Evolutionary conservation across 192 early-diverging fungal genomes (phyloP).

Genomic region (Backusella morwellensis): DNA sequence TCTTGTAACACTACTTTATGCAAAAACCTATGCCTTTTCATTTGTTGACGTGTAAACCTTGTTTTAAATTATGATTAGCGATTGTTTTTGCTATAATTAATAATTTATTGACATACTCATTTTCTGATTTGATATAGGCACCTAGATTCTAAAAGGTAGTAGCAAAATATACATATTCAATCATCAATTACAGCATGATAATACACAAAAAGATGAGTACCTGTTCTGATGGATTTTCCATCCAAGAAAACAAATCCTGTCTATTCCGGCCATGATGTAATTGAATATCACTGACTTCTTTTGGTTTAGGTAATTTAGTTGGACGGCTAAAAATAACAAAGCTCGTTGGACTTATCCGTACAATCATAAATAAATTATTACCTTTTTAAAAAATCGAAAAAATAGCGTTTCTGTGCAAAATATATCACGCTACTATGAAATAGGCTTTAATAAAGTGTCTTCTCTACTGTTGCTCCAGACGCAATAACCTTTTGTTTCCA

Average conservation of each 20-base stretch:
- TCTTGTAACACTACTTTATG: slow-evolving; percentile 37
- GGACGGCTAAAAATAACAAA: slow-evolving; percentile 15
- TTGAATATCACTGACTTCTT: slow-evolving; percentile 34
- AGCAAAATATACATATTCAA: background rate
- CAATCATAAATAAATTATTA: background rate
- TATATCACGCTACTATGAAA: background rate
- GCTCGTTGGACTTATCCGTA: background rate
- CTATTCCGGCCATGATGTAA: slow-evolving; percentile 39
- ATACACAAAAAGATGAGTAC: slow-evolving; percentile 22
- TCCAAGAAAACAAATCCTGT: slow-evolving; percentile 51
- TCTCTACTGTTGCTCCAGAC: background rate
- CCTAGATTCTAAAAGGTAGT: slow-evolving; percentile 36
- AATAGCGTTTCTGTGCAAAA: background rate
- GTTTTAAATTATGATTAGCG: background rate
- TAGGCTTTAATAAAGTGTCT: background rate
- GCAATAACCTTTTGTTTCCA: background rate
- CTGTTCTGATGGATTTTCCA: slow-evolving; percentile 45
- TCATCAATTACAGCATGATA: background rate
- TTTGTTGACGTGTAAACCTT: slow-evolving; percentile 24
- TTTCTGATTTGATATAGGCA: slow-evolving; percentile 49
- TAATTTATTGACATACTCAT: slow-evolving; percentile 36
- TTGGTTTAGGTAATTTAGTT: slow-evolving; percentile 37
- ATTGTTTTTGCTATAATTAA: background rate
- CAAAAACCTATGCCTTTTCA: slow-evolving; percentile 15
- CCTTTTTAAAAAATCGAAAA: slow-evolving; percentile 5